A percentile compares a stretch with the other conserved stretches of the same genome.
Evolutionary conservation across 176 grass and related monocot genomes (phyloP).

Genomic region (Thinopyrum elongatum): DNA sequence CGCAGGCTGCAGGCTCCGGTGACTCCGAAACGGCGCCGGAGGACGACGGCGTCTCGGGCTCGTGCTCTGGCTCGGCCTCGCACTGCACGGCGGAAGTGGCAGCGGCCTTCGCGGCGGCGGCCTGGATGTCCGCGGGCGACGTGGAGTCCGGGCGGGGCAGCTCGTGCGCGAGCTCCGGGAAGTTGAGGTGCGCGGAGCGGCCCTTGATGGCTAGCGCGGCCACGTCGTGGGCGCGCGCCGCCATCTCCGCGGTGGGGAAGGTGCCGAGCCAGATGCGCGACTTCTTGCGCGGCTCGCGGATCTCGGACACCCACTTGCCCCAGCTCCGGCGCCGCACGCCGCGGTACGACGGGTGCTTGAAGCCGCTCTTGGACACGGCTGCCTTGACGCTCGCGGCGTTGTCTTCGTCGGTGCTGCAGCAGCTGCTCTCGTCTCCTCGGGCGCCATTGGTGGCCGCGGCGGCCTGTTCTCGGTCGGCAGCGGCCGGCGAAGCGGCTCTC

Average conservation of each 20-base stretch:
- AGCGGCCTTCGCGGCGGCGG: conserved; percentile 36
- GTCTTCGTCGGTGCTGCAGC: conserved; percentile 31
- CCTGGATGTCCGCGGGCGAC: conserved; percentile 51
- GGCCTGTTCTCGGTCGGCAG: neutral
- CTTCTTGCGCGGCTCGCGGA: conserved; percentile 89
- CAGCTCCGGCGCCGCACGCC: conserved; percentile 66
- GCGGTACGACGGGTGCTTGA: conserved; percentile 58
- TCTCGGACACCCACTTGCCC: conserved; percentile 98
- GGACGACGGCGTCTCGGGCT: neutral
- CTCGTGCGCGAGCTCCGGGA: conserved; percentile 55
- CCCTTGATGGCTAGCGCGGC: conserved; percentile 91
- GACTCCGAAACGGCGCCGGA: neutral
- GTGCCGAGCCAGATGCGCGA: conserved; percentile 97
- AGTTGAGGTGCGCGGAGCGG: conserved; percentile 75
- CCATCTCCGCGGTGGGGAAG: conserved; percentile 84
- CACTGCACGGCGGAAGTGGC: neutral
- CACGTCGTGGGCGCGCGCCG: conserved; percentile 88
- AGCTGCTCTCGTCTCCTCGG: conserved; percentile 43
- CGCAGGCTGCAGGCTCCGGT: neutral
- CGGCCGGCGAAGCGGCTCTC: conserved; percentile 1
- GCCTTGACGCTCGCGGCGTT: neutral
- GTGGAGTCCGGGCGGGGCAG: conserved; percentile 52
- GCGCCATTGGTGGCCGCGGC: neutral
- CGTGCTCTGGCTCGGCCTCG: conserved; percentile 12
- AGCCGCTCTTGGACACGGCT: conserved; percentile 24